Evolutionary conservation across 1,284 basidiomycete genomes (phyloP), one percentile per base, ranked within the genome.

Genomic region (Rhodotorula sp.): DNA sequence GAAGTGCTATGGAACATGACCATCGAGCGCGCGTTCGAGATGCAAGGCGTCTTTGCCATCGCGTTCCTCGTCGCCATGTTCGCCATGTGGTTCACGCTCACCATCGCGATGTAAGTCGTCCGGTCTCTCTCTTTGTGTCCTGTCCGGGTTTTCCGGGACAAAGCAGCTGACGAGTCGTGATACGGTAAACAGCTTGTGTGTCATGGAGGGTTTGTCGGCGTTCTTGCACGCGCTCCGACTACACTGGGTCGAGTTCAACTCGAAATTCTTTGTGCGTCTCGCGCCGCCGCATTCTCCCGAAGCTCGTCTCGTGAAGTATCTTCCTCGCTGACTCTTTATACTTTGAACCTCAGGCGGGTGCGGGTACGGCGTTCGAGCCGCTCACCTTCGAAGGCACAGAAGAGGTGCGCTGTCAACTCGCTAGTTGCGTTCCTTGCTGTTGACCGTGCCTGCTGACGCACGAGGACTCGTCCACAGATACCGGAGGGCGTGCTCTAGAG

Each of bases 151-250:
- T 57, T 57, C 34, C 38, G 28, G 10, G 3, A 2, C 12, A 31
- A 5, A 8, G 15, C 49, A 21, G 23, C 50, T 62, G 49, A 50
- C 60, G 21, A 43, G 28, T 15, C 10, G 3, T 48, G 2, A 21
- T 3, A 7, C 16, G 31, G 23, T 3, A 48, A 3, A 92, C 90
- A 73, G 66, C 19, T 62, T 72, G 38, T 72, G 70, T 23, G 75
- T 78, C 7, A 80, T 79, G 79, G 79, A 79, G 68, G 94, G 94
- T 75, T 84, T 97, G 63, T 93, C 91, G 73, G 94, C 93, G 56
- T 97, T 98, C 84, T 82, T 99, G 79, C 95, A 99, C 81, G 95
- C 95, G 14, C 86, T 99, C 73, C 90, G 97, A 82, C 86, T 99
- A 77, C 95, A 97, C 82, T 98, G 95, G 94, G 81, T 83, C 76